A percentile compares a stretch with the other conserved stretches of the same genome.
phyloP scores from a whole-genome alignment of 2,329 filamentous ascomycete species.

The Neonectria hederae region DNA sequence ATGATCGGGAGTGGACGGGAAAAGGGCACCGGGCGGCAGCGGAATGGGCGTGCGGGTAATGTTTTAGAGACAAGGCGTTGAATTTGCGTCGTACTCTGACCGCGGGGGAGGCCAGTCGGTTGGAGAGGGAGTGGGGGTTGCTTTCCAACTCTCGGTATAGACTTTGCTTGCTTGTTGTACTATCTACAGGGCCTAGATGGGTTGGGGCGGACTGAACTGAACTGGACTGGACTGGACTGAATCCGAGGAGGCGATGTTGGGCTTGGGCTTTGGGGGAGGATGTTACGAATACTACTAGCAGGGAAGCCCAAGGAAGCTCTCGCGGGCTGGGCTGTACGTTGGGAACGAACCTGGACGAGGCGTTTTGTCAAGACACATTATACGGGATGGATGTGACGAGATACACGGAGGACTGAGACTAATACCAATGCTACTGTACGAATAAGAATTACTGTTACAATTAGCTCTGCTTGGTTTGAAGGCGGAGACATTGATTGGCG shows the following conservation, averaged over 20 bases:
- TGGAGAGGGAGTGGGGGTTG: conserved; percentile 28
- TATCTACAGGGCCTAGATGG: conserved; percentile 36
- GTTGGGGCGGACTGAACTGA: conserved; percentile 28
- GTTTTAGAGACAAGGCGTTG: conserved; percentile 39
- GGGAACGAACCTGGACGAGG: conserved; percentile 34
- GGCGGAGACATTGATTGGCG: neutral
- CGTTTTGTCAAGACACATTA: conserved; percentile 33
- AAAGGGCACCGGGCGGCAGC: conserved; percentile 26
- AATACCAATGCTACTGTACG: conserved; percentile 28
- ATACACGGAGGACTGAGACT: conserved; percentile 22
- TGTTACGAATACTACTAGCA: conserved; percentile 17
- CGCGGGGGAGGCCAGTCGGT: conserved; percentile 25
- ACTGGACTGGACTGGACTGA: conserved; percentile 2
- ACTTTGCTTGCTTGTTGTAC: conserved; percentile 35
- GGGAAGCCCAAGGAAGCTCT: conserved; percentile 32
- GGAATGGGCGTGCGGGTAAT: conserved; percentile 37
- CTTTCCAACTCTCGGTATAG: conserved; percentile 34
- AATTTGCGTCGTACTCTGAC: conserved; percentile 33
- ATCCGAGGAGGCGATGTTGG: too few relatives aligned
- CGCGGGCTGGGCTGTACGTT: conserved; percentile 32
- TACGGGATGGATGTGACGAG: conserved; percentile 18
- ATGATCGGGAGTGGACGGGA: conserved; percentile 25
- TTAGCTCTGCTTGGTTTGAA: neutral
- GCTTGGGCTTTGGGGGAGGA: conserved; percentile 6
- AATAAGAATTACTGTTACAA: conserved; percentile 25